These are phyloP conservation scores for Citrus sinensis DNA, from an alignment of 345 rosid species.

Conservation along the genomic window DNA sequence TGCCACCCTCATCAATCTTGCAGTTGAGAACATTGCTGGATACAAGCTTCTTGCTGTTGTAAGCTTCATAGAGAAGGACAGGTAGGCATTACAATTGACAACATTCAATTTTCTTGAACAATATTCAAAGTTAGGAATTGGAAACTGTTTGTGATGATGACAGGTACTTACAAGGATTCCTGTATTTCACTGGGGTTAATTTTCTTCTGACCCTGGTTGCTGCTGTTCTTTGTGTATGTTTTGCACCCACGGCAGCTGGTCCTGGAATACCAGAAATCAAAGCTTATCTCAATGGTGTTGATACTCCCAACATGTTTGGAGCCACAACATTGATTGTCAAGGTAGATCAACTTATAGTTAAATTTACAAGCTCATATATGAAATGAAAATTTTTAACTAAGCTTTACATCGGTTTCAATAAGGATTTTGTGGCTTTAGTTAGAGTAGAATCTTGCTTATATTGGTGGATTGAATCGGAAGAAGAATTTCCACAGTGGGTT, in stretches of 20 bases:
- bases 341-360: constrained; percentile 32
- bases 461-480: background rate
- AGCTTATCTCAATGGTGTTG: constrained; percentile 95
- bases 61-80: constrained; percentile 45
- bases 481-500: background rate
- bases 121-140: background rate
- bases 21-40: constrained; percentile 88
- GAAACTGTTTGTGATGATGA: constrained; percentile 12
- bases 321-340: constrained; percentile 73
- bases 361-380: background rate
- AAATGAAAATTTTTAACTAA: background rate
- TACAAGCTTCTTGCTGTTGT: constrained; percentile 82
- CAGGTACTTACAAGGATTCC: constrained; percentile 67
- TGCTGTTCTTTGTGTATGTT: constrained; percentile 68
- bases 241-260: constrained; percentile 96
- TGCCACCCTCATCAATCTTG: constrained; percentile 82
- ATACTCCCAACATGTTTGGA: constrained; percentile 90
- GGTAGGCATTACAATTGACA: constrained; percentile 50
- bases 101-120: background rate
- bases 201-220: constrained; percentile 59
- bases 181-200: constrained; percentile 55
- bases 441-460: background rate
- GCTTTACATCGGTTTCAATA: background rate
- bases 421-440: background rate
- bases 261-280: constrained; percentile 96